Percentiles rank a stretch among this genome's conserved stretches.
Conservation (phyloP, 768 basidiomycete genomes). For the Rossbeevera mucosa region DNA sequence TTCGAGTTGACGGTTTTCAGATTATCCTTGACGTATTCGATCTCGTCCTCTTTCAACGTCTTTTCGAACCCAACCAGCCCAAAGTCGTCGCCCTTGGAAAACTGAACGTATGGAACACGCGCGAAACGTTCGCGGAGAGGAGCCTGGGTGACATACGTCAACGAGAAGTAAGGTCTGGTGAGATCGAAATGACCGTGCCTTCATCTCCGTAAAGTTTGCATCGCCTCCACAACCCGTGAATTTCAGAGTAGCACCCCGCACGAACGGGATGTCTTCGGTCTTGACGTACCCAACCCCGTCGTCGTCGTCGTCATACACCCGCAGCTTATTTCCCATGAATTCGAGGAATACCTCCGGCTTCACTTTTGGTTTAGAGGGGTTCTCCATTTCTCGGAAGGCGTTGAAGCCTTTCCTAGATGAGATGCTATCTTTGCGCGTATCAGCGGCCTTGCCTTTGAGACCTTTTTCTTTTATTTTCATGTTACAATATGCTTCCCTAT, state of each 20-base stretch:
- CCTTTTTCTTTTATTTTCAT: slow-evolving; percentile 98
- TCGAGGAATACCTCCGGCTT: slow-evolving; percentile 65
- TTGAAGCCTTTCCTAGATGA: slow-evolving; percentile 61
- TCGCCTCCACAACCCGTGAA: slow-evolving; percentile 51
- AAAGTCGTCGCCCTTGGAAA: slow-evolving; percentile 39
- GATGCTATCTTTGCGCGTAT: slow-evolving; percentile 52
- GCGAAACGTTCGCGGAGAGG: slow-evolving; percentile 46
- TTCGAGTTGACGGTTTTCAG: slow-evolving; percentile 62
- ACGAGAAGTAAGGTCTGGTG: not conserved
- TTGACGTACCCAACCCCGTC: slow-evolving; percentile 44
- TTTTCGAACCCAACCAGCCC: slow-evolving; percentile 59
- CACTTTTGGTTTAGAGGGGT: slow-evolving; percentile 31
- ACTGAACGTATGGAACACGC: slow-evolving; percentile 46
- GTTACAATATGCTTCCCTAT: slow-evolving; percentile 79
- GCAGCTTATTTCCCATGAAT: slow-evolving; percentile 67
- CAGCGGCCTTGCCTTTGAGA: slow-evolving; percentile 67
- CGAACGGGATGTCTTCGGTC: slow-evolving; percentile 39
- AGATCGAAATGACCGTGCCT: slow-evolving; percentile 27
- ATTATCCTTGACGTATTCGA: slow-evolving; percentile 61
- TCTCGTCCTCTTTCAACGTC: slow-evolving; percentile 65
- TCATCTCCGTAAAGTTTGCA: slow-evolving; percentile 62
- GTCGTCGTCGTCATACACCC: slow-evolving; percentile 50
- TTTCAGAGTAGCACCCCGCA: slow-evolving; percentile 43
- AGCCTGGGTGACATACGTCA: slow-evolving; percentile 26
- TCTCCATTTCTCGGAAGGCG: slow-evolving; percentile 68